Evolutionary conservation across 202 grass and related monocot species (phyloP).

Genomic region (Sporobolus alterniflorus): DNA sequence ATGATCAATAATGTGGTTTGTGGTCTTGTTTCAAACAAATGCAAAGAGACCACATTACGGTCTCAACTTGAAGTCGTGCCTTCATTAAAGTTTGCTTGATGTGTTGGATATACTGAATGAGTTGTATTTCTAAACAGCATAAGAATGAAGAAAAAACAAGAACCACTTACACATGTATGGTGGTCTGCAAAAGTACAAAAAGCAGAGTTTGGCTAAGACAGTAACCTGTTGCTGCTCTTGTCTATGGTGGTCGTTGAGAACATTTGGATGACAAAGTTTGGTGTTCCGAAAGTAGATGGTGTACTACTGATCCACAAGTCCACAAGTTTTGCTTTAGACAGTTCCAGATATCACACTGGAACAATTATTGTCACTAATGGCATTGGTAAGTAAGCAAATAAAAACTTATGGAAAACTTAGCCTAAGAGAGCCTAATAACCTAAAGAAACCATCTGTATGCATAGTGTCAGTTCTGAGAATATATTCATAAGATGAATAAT

Average conservation of each 20-base stretch:
- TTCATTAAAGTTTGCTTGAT: neutral
- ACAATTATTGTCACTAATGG: slow-evolving; percentile 50
- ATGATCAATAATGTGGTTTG: neutral
- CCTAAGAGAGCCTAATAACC: slow-evolving; percentile 24
- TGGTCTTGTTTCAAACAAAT: neutral
- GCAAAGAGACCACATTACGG: neutral
- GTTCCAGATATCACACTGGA: slow-evolving; percentile 16
- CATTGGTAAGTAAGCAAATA: slow-evolving; percentile 50
- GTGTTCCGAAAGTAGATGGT: slow-evolving; percentile 39
- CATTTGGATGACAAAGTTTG: slow-evolving; percentile 6
- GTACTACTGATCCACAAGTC: no score
- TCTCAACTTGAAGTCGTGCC: neutral
- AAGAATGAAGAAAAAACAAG: neutral
- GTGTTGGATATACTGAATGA: neutral
- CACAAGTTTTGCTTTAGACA: slow-evolving; percentile 49
- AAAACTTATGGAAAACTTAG: slow-evolving; percentile 13
- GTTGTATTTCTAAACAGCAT: neutral
- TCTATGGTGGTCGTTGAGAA: slow-evolving; percentile 10
- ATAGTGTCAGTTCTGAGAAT: neutral
- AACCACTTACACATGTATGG: neutral
- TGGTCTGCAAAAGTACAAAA: slow-evolving; percentile 21
- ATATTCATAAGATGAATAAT: neutral
- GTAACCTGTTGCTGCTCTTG: slow-evolving; percentile 27
- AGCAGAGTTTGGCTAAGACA: slow-evolving; percentile 34
- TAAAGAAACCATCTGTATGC: slow-evolving; percentile 2